Conservation (phyloP, 208 protist genomes). For the Trypanosoma brucei region DNA sequence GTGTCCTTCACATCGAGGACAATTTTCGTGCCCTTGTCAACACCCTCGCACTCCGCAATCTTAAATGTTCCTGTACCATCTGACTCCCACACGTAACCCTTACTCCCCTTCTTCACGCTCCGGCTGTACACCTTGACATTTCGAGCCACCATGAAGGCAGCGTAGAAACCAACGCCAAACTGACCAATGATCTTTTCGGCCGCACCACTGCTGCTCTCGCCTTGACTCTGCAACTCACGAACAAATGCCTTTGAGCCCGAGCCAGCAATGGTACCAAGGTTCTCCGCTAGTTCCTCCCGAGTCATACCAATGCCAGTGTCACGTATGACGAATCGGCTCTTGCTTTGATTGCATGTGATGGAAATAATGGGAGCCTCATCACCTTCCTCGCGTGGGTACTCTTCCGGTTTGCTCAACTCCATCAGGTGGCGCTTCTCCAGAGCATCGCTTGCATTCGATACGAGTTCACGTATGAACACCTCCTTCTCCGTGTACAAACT, state of each 20-base stretch:
- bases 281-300: constrained; percentile 92
- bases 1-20: constrained; percentile 94
- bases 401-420: constrained; percentile 78
- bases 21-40: constrained; percentile 96
- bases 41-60: constrained; percentile 92
- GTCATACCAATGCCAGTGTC: constrained; percentile 98
- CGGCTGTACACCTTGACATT: constrained; percentile 91
- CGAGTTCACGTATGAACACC: constrained; percentile 97
- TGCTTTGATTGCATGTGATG: constrained; percentile 90
- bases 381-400: constrained; percentile 67
- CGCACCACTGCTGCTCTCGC: constrained; percentile 39
- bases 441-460: constrained; percentile 97
- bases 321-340: constrained; percentile 87
- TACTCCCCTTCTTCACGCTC: constrained; percentile 75
- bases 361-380: constrained; percentile 81
- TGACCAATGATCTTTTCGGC: constrained; percentile 93
- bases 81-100: constrained; percentile 94
- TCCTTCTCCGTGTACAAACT: constrained; percentile 98
- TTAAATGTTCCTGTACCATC: constrained; percentile 92
- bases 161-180: constrained; percentile 98
- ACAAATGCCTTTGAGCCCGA: constrained; percentile 91
- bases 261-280: constrained; percentile 94
- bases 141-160: constrained; percentile 96
- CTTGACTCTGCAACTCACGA: constrained; percentile 62
- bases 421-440: constrained; percentile 94